Base-by-base conservation (phyloP, 495 filamentous ascomycete species). In the Xylaria telfairii region DNA sequence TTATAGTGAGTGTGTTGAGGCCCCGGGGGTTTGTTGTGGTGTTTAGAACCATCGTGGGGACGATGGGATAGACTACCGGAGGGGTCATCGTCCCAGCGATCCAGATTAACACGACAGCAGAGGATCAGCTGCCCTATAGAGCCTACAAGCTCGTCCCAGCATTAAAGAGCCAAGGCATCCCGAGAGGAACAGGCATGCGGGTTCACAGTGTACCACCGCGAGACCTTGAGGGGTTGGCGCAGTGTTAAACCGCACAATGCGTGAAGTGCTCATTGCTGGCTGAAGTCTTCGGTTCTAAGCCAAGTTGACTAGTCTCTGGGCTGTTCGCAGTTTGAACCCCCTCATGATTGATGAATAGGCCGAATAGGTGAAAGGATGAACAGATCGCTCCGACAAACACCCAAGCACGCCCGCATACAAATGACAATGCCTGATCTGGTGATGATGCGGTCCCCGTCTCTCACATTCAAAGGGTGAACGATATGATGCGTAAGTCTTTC, bases 301-400 rank as follows among this genome's bases (percentile, higher is more conserved):
- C 67, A 69, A 63, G 67, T 69, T 69, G 67, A 63, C 67, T 69
- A 69, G 67, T 53, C 46, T 69, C 57, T 69, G 67, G 57, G 44
- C 59, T 54, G 67, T 44, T 69, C 46, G 47, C 28, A 37, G 62
- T 66, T 47, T 66, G 46, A 66, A 66, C 64, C 64, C 41, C 32
- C 34, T 54, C 64, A 41, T 66, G 64, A 66, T 21, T 39, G 64
- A 66, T 66, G 64, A 41, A 49, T 47, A 54, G 59, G 57, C 67
- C 41, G 67, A 34, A 63, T 56, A 39, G 57, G 57, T 53, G 67
- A 51, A 60, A 39, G 59, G 46, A 44, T 8, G 46, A 63, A 63
- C 34, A 42, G 67, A 32, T 19, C 13, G 24, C 46, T n/a, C 56
- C 32, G 46, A 59, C 59, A 54, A 54, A 54, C 67, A 42, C 44